A percentile compares a stretch with the other conserved stretches of the same genome.
Conservation (phyloP, 495 filamentous ascomycete species). For the Podospora pseudoanserina region DNA sequence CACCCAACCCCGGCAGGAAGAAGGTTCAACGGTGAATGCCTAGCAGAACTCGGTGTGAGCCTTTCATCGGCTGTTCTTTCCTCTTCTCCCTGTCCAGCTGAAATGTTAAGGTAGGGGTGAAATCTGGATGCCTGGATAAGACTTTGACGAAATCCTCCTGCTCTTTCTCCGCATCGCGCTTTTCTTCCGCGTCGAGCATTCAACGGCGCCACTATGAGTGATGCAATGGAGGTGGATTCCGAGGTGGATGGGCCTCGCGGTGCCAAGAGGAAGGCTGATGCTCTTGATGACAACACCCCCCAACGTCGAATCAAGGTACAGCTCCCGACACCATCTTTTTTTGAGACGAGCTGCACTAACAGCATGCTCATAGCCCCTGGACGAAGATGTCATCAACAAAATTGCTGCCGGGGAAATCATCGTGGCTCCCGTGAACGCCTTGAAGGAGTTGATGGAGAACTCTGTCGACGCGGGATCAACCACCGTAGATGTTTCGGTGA, state of each 20-base stretch:
- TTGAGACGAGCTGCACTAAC: conserved; percentile 12
- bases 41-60: neutral
- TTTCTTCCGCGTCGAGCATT: neutral
- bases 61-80: neutral
- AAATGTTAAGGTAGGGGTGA: neutral
- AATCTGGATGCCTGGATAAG: neutral
- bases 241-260: conserved; percentile 46
- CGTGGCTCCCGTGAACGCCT: conserved; percentile 90
- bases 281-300: conserved; percentile 29
- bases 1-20: neutral
- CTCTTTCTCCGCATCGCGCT: neutral
- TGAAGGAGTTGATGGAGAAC: conserved; percentile 98
- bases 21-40: neutral
- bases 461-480: conserved; percentile 95
- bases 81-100: neutral
- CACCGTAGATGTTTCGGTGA: conserved; percentile 83
- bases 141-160: neutral
- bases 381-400: conserved; percentile 96
- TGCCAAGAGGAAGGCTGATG: conserved; percentile 59
- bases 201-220: conserved; percentile 23
- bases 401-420: conserved; percentile 99
- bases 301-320: conserved; percentile 65
- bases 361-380: conserved; percentile 60
- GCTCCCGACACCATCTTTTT: neutral
- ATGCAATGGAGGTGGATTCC: conserved; percentile 36